Percentiles rank a stretch among this genome's conserved stretches.
These are phyloP conservation scores for Theobroma grandiflorum DNA, from an alignment of 441 rosid species.

Conservation along the genomic window DNA sequence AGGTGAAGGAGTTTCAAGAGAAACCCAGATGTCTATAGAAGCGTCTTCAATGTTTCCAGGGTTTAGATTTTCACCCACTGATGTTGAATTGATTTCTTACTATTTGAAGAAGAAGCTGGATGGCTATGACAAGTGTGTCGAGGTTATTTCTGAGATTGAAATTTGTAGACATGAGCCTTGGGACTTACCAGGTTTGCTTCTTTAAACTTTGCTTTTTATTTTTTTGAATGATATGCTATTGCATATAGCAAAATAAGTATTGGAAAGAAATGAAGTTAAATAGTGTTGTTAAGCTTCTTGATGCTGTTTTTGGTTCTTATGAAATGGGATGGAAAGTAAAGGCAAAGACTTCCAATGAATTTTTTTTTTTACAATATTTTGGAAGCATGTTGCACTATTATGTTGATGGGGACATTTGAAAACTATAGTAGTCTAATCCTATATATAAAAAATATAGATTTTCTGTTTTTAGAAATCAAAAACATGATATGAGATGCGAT, in stretches of 20 bases:
- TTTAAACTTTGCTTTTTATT: not conserved
- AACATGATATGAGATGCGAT: not conserved
- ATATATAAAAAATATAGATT: not conserved
- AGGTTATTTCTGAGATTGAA: conserved; percentile 71
- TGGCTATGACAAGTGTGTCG: conserved; percentile 67
- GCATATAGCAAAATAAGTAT: not conserved
- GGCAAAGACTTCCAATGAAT: not conserved
- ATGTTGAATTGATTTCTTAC: conserved; percentile 74
- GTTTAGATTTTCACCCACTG: conserved; percentile 83
- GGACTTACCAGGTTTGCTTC: conserved; percentile 78
- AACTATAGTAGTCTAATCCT: not conserved
- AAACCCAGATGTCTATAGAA: conserved; percentile 60
- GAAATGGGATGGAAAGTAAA: not conserved
- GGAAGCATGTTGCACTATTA: not conserved
- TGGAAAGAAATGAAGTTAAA: not conserved
- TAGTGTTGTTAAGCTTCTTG: not conserved
- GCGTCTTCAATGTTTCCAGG: conserved; percentile 83
- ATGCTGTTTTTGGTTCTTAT: not conserved
- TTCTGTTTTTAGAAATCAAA: not conserved
- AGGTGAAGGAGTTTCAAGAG: conserved; percentile 39
- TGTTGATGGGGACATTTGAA: conserved; percentile 7
- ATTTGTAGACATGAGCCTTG: conserved; percentile 80
- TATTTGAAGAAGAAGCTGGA: conserved; percentile 79
- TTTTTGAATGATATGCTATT: not conserved
- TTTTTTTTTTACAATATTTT: too few relatives aligned